Evolutionary conservation across 495 filamentous ascomycete species (phyloP).

Genomic region (Podospora bellae-mahoneyi): DNA sequence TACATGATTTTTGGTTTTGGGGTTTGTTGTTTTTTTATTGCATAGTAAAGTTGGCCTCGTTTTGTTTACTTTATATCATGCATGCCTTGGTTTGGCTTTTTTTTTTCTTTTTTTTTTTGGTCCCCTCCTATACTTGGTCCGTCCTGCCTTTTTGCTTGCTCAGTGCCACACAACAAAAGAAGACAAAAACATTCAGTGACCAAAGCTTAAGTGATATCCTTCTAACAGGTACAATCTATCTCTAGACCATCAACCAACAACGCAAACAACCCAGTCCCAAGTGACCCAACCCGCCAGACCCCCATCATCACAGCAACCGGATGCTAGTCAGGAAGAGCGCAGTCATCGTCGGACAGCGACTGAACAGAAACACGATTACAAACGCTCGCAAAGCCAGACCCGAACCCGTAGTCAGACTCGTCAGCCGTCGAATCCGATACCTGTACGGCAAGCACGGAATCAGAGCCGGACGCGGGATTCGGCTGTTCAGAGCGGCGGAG

Average conservation of each 20-base stretch:
- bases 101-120: background rate
- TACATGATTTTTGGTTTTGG: constrained; percentile 7
- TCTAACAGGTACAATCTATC: background rate
- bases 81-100: constrained; percentile 3
- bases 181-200: background rate
- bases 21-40: constrained; percentile 2
- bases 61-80: background rate
- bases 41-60: background rate
- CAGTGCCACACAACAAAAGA: background rate
- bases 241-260: background rate
- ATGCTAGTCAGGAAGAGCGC: background rate
- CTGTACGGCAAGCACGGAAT: background rate
- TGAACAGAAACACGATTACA: background rate
- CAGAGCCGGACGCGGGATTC: background rate
- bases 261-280: background rate
- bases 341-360: background rate
- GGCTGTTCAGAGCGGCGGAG: background rate
- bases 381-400: constrained; percentile 1
- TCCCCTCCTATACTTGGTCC: background rate
- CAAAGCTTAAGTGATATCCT: background rate
- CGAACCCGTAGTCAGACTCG: background rate
- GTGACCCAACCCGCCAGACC: background rate
- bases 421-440: background rate
- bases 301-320: background rate
- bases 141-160: background rate